Evolutionary conservation across 1,284 basidiomycete species (phyloP).

Genomic region (Cutaneotrichosporon arboriforme): DNA sequence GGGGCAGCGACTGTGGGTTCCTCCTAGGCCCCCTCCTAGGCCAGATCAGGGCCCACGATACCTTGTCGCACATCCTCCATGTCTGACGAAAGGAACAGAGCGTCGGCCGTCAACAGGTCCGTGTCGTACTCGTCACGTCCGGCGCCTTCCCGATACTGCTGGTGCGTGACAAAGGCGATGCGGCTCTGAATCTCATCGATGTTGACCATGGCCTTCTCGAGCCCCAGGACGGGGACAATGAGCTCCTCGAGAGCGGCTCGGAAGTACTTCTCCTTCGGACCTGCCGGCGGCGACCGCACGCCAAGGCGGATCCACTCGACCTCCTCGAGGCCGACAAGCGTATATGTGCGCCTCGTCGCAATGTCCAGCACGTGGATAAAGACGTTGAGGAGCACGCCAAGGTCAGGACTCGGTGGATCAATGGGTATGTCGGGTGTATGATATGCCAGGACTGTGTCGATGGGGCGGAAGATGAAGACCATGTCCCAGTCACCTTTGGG

Average conservation of each 20-base stretch:
- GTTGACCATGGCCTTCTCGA: background rate
- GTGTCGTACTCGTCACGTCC: conserved; percentile 1
- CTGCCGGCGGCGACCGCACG: background rate
- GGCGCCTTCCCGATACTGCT: background rate
- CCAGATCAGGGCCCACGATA: too few species aligned
- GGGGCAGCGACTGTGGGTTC: too few species aligned
- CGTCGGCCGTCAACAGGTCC: background rate
- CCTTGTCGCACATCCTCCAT: too few species aligned
- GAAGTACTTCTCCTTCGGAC: background rate
- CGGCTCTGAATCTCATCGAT: background rate
- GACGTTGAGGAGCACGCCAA: background rate
- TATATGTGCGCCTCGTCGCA: background rate
- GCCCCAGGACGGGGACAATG: background rate
- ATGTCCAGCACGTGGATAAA: background rate
- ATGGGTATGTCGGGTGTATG: too few species aligned
- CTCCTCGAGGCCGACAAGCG: background rate
- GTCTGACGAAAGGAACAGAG: background rate
- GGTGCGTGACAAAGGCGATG: conserved; percentile 2
- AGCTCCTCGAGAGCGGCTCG: background rate
- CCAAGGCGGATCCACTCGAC: background rate
- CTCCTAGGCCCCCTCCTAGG: too few species aligned
- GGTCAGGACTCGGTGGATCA: background rate
- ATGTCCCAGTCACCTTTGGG: background rate
- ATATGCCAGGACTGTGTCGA: background rate
- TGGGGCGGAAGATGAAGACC: background rate